Evolutionary conservation across 495 filamentous ascomycete genomes (phyloP).

Genomic region (Hapsidospora chrysogenum): DNA sequence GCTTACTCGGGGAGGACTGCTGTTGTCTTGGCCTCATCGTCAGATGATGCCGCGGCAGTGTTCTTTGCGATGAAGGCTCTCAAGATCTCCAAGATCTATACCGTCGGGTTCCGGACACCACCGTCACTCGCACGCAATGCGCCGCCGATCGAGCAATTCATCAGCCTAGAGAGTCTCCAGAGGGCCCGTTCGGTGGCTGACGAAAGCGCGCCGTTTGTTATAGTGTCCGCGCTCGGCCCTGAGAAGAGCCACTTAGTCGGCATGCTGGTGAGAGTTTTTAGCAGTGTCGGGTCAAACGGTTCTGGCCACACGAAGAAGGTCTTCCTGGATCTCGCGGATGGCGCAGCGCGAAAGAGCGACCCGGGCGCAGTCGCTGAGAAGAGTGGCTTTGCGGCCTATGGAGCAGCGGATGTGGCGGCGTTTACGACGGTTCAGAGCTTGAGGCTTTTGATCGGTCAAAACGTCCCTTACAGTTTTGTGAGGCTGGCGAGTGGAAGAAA

Average conservation of each 20-base stretch:
- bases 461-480: constrained; percentile 77
- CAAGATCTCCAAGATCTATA: constrained; percentile 64
- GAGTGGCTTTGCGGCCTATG: constrained; percentile 64
- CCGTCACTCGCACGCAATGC: constrained; percentile 42
- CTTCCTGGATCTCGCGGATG: constrained; percentile 63
- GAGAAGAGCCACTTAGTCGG: constrained; percentile 69
- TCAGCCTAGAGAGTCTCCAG: constrained; percentile 62
- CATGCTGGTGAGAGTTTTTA: constrained; percentile 56
- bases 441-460: constrained; percentile 62
- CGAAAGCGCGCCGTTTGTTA: constrained; percentile 47
- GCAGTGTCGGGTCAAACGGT: constrained; percentile 16
- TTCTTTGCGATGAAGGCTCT: constrained; percentile 63
- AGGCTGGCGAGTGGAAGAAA: constrained; percentile 55
- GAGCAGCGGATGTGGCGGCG: constrained; percentile 58
- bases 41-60: constrained; percentile 54
- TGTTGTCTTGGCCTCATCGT: constrained; percentile 48
- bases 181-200: constrained; percentile 30
- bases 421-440: constrained; percentile 73
- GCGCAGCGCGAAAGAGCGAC: constrained; percentile 42
- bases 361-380: constrained; percentile 49
- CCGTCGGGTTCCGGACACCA: constrained; percentile 61
- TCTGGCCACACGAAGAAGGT: constrained; percentile 47
- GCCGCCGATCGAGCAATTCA: constrained; percentile 51
- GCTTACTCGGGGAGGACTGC: constrained; percentile 61
- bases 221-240: constrained; percentile 59